Base-by-base conservation (phyloP, 2,329 filamentous ascomycete species). In the Ophiostoma piceae region DNA sequence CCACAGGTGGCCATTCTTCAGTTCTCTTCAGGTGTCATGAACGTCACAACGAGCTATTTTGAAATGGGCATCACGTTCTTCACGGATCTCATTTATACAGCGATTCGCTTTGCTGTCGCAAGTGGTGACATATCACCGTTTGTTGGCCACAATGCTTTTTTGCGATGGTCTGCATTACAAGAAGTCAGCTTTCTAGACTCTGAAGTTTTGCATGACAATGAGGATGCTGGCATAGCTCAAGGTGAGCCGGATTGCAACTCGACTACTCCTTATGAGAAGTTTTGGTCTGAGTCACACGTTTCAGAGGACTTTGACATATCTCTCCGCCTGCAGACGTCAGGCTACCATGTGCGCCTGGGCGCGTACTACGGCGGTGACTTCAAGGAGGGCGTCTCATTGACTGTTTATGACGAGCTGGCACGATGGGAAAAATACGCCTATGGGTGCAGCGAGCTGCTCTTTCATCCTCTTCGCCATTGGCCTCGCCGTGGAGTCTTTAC, bases 401-500 rank as follows among this genome's bases (percentile, higher is more conserved):
- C 91, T 0, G 90, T 94, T 9, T 93, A 94, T 77, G 91, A 94
- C 78, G 92, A 94, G 78, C 83, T 94, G 71, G 89, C 90, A 1
- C 89, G 91, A 71, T 94, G 92, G 91, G 91, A 94, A 77, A 94
- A 94, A 79, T 93, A 93, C 77, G 92, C 91, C 3, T 94, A 92
- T 75, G 91, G 91, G 47, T 94, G 92, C 79, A 92, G 90, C 77
- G 91, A 94, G 80, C 83, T 94, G 70, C 83, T 94, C 71, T 94
- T 95, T 82, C 85, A 94, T 76, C 92, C 91, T 2, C 82, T 94
- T 72, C 85, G 86, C 71, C 88, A 87, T 74, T 94, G 92, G 92
- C 78, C 87, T 57, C 88, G 84, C 76, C 85, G 84, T 19, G 92
- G 92, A 0, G 91, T 91, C 37, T 91, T 94, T 77, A 94, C 92